Evolutionary conservation across 2,329 filamentous ascomycete genomes (phyloP).

Genomic region (Epichloe sp.): DNA sequence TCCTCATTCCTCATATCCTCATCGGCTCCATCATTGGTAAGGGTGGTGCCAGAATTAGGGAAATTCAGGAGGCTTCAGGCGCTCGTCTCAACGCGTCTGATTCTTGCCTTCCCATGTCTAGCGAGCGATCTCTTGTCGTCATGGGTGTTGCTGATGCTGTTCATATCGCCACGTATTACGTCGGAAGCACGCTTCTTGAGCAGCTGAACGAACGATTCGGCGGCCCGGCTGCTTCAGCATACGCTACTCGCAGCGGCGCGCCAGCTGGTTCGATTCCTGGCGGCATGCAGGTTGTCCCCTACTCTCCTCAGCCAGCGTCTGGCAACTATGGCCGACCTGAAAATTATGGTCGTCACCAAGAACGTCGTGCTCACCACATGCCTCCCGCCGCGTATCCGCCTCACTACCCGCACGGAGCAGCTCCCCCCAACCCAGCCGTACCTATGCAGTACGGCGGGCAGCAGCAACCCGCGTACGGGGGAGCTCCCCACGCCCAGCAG

Average conservation of each 20-base stretch:
- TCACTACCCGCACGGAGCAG: constrained; percentile 51
- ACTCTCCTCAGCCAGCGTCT: constrained; percentile 82
- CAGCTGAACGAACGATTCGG: constrained; percentile 95
- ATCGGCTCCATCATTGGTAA: constrained; percentile 99
- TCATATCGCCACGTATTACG: constrained; percentile 97
- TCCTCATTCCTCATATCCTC: constrained; percentile 90
- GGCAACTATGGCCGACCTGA: constrained; percentile 89
- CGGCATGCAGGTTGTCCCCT: constrained; percentile 98
- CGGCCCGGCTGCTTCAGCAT: constrained; percentile 91
- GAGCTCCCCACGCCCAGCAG: constrained; percentile 63
- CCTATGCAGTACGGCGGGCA: constrained; percentile 72
- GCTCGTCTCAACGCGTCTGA: constrained; percentile 94
- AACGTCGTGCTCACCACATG: constrained; percentile 60
- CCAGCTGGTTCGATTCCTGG: constrained; percentile 89
- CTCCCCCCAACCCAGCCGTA: constrained; percentile 49
- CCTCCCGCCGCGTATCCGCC: constrained; percentile 61
- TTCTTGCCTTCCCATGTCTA: constrained; percentile 83
- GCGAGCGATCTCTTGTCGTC: constrained; percentile 93
- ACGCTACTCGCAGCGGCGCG: constrained; percentile 86
- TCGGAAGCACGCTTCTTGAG: constrained; percentile 93
- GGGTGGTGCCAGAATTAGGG: constrained; percentile 90
- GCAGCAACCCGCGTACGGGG: constrained; percentile 65
- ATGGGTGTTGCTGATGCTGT: constrained; percentile 97
- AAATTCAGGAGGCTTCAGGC: constrained; percentile 96
- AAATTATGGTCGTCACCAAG: constrained; percentile 62